Evolutionary conservation across 1,284 basidiomycete genomes (phyloP), one percentile per base, ranked within the genome.

Genomic region (Omphalotus olearius): DNA sequence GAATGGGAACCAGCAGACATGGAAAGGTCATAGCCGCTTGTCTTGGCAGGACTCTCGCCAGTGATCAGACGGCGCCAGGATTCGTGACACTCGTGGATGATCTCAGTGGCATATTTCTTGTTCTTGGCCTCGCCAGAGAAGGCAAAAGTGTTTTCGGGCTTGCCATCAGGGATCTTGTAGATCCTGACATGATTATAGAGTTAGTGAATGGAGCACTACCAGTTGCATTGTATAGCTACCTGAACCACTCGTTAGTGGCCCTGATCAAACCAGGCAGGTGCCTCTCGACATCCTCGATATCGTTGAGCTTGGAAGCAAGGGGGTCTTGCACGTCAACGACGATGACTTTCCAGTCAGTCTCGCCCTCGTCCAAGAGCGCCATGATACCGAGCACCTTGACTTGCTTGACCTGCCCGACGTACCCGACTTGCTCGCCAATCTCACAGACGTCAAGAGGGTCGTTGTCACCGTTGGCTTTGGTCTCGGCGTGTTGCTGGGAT

Each of bases 321-420:
- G 97, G 97, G 71, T 99, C 97, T 65, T 88, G 86, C 63, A 98
- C 83, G 69, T 99, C 97, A 60, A 99, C 93, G 66, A 97, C 97
- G 67, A 97, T 84, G 74, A 97, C 90, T 74, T 98, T 98, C 94
- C 94, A 98, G 79, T 98, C 94, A 62, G 94, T 98, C 78, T 98
- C 94, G 63, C 94, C 94, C 71, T 98, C 94, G 66, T 98, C 94
- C 61, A 98, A 85, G 53, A 99, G 82, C 50, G 97, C 97, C 96
- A 99, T 99, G 80, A 99, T 97, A 62, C 97, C 97, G 66, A 99
- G 92, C 58, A 99, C 93, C 80, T 99, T 99, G 83, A 99, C 97
- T 74, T 99, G 97, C 80, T 99, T 99, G 72, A 99, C 84, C 74
- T 99, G 96, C 57, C 97, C 97, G 57, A 88, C 85, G 73, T 96